Percentiles rank a stretch among this genome's conserved stretches.
Evolutionary conservation across 768 basidiomycete genomes (phyloP).

Genomic region (Hypsizygus marmoreus): DNA sequence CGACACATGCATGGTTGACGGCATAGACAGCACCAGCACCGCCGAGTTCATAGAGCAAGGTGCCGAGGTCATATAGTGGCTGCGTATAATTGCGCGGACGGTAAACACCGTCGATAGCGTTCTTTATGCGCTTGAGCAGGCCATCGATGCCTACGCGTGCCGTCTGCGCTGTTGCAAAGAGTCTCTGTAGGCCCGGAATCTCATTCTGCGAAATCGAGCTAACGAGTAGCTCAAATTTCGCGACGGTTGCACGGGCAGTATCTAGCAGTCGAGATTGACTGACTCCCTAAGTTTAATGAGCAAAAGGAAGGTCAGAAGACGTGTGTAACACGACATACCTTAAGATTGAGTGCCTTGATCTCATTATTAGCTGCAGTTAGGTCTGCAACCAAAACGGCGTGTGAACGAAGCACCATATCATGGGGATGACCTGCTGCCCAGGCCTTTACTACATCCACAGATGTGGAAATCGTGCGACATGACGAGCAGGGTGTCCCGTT

Average conservation of each 20-base stretch:
- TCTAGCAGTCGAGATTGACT: neutral
- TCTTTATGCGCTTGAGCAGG: conserved; percentile 17
- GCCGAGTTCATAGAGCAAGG: conserved; percentile 26
- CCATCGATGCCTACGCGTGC: conserved; percentile 13
- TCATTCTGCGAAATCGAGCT: conserved; percentile 3
- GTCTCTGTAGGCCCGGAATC: conserved; percentile 27
- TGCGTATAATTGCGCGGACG: conserved; percentile 20
- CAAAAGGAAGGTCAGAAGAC: no score
- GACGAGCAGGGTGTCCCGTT: neutral
- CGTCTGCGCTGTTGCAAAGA: conserved; percentile 22
- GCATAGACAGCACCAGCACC: conserved; percentile 30
- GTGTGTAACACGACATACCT: no score
- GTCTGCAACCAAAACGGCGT: no score
- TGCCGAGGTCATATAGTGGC: conserved; percentile 24
- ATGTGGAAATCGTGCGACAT: neutral
- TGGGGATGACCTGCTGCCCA: neutral
- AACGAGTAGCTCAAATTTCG: neutral
- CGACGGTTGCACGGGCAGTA: neutral
- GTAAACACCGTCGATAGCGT: conserved; percentile 20
- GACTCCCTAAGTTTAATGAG: neutral
- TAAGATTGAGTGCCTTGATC: no score
- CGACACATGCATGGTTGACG: conserved; percentile 22
- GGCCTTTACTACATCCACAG: neutral
- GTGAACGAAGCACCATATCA: neutral
- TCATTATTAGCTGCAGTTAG: no score